Evolutionary conservation across 768 basidiomycete species (phyloP).

Genomic region (Termitomyces eurrhizus): DNA sequence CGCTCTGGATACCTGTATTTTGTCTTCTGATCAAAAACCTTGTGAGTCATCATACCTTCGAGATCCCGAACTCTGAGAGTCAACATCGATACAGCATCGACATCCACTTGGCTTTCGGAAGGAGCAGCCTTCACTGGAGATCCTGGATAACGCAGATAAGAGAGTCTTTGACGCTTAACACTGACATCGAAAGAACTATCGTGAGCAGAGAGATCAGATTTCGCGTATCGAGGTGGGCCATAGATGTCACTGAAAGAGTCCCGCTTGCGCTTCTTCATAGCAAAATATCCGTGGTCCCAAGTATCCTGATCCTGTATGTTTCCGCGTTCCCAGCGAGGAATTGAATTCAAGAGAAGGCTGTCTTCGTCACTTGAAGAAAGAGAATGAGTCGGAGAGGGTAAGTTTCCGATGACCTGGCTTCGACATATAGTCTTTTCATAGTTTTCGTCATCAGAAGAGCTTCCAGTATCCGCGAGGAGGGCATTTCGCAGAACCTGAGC

Average conservation of each 20-base stretch:
- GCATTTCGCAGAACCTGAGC: constrained; percentile 27
- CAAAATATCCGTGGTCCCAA: constrained; percentile 24
- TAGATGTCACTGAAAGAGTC: not conserved
- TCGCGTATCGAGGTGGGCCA: not conserved
- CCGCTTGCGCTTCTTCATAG: constrained; percentile 12
- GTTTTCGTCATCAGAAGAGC: constrained; percentile 18
- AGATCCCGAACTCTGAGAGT: constrained; percentile 23
- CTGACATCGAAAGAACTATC: constrained; percentile 24
- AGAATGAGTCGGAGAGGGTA: not conserved
- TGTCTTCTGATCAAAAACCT: not conserved
- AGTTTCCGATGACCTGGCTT: not conserved
- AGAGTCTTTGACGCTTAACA: constrained; percentile 32
- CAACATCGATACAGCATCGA: constrained; percentile 3
- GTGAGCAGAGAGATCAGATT: not conserved
- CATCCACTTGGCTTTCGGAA: not conserved
- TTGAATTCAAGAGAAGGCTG: constrained; percentile 5
- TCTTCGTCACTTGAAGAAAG: constrained; percentile 16
- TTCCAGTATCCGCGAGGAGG: constrained; percentile 16
- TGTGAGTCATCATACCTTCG: constrained; percentile 25
- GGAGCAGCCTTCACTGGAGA: constrained; percentile 1
- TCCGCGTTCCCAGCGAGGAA: constrained; percentile 19
- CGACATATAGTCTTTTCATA: not conserved
- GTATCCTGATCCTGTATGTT: constrained; percentile 14
- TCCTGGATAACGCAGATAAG: constrained; percentile 12
- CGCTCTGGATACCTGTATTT: constrained; percentile 27